Base-by-base conservation (phyloP, 495 filamentous ascomycete genomes). In the Neurospora sp. region DNA sequence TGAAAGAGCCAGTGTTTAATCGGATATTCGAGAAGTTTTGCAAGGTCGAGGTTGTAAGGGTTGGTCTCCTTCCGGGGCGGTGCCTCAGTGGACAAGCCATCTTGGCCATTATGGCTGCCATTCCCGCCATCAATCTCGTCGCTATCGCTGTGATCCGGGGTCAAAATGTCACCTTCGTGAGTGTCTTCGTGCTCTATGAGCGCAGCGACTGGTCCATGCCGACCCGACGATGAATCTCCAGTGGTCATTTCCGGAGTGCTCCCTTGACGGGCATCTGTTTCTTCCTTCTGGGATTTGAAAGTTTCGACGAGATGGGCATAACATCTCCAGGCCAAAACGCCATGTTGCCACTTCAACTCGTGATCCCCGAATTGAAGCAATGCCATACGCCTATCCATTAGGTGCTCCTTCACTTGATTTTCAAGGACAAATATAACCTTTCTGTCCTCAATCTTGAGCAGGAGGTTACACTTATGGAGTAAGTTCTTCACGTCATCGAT, bases 1-100 rank as follows among this genome's bases (percentile, higher is more conserved):
- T 83, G 81, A 31, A 74, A 73, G 19, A 82, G 76, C 81, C 81
- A 83, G 69, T 83, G 62, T 62, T 81, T 83, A 43, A 81, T 76
- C 7, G 80, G 76, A 34, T 83, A 83, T 4, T 75, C 76, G 17
- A 77, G 39, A 45, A 2, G 8, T n/a, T 3, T 45, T 3, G 19
- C 1, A 45, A n/a, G 42, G 19, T 45, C 42, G 0, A 9, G 19
- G 3, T 45, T 9, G 3, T 45, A 45, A 3, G 42, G 42, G 42
- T 45, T 9, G 19, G 3, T 45, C 42, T 45, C 7, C 19, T 45
- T 9, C 42, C 3, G n/a, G 2, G 2, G 2, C 3, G 6, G 0
- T 2, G 6, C 17, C 42, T 6, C 19, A 7, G 19, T 9, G 5
- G 42, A 43, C 36, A 37, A 37, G 36, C 8, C 7, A 2, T 9